Evolutionary conservation across 495 filamentous ascomycete genomes (phyloP).

Genomic region (Penicillium cosmopolitanum): DNA sequence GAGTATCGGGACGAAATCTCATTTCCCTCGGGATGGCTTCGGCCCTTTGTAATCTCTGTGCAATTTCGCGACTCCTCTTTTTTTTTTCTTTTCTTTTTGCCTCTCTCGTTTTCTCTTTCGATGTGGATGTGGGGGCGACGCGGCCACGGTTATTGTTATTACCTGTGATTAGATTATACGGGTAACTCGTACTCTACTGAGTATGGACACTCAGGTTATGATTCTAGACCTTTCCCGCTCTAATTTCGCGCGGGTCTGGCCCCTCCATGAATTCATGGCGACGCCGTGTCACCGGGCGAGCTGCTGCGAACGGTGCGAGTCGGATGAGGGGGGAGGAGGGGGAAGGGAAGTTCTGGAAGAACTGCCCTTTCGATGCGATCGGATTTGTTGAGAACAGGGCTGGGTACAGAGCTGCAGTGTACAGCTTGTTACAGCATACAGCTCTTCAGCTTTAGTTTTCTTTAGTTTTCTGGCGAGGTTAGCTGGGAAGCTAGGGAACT

Average conservation of each 20-base stretch:
- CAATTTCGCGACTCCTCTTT: too few species aligned
- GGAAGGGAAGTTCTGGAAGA: slow-evolving; percentile 18
- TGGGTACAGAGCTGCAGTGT: not conserved
- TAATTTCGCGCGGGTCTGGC: slow-evolving; percentile 29
- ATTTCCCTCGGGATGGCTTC: not conserved
- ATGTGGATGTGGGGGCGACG: not conserved
- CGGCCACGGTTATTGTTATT: too few species aligned
- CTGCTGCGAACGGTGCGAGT: slow-evolving; percentile 21
- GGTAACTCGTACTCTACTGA: not conserved
- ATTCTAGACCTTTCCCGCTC: slow-evolving; percentile 33
- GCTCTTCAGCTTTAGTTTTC: too few species aligned
- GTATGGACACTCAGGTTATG: too few species aligned
- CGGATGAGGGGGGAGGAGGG: slow-evolving; percentile 7
- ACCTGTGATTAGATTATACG: too few species aligned
- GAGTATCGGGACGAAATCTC: not conserved
- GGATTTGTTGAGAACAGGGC: not conserved
- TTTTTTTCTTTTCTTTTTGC: too few species aligned
- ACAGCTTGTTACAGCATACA: not conserved
- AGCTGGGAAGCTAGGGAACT: too few species aligned
- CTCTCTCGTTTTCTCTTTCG: too few species aligned
- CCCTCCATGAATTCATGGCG: slow-evolving; percentile 14
- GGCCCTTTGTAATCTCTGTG: not conserved
- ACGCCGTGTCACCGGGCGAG: slow-evolving; percentile 16
- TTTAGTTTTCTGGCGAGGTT: too few species aligned
- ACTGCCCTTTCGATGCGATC: not conserved